A percentile compares a stretch with the other conserved stretches of the same genome.
Evolutionary conservation across 257 asterid genomes (phyloP).

Genomic region (Echium plantagineum): DNA sequence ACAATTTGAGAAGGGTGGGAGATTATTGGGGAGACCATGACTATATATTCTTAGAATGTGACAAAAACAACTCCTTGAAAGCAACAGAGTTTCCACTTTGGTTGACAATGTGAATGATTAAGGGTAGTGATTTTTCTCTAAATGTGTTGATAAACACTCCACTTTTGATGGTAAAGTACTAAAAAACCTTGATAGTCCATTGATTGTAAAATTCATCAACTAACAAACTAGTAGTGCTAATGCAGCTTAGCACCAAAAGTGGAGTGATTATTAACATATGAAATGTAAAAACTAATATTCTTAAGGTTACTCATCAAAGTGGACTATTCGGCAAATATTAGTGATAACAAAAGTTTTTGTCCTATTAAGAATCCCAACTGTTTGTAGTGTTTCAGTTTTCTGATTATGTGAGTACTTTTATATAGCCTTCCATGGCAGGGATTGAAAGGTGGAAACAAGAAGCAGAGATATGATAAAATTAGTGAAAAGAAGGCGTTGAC

Average conservation of each 20-base stretch:
- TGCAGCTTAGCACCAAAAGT: not conserved
- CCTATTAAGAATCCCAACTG: not conserved
- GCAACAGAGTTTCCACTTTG: too few species aligned
- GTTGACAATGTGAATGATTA: not conserved
- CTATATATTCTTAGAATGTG: too few species aligned
- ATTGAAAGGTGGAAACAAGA: conserved; percentile 29
- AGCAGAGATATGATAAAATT: conserved; percentile 30
- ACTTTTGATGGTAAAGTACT: not conserved
- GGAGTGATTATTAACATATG: not conserved
- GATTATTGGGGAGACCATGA: too few species aligned
- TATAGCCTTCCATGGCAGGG: conserved; percentile 43
- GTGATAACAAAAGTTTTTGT: too few species aligned
- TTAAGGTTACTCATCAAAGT: not conserved
- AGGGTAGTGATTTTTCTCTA: not conserved
- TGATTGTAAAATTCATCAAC: not conserved
- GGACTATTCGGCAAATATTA: not conserved
- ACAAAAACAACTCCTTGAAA: too few species aligned
- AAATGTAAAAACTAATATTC: not conserved
- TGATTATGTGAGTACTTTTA: not conserved
- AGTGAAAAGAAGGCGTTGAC: conserved; percentile 31
- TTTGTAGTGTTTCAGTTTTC: not conserved
- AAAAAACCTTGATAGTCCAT: not conserved
- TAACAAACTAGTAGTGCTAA: not conserved
- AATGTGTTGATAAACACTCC: not conserved
- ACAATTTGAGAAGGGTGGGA: too few species aligned